Evolutionary conservation across 129 eudicot genomes (phyloP).

Genomic region (Calendula officinalis): DNA sequence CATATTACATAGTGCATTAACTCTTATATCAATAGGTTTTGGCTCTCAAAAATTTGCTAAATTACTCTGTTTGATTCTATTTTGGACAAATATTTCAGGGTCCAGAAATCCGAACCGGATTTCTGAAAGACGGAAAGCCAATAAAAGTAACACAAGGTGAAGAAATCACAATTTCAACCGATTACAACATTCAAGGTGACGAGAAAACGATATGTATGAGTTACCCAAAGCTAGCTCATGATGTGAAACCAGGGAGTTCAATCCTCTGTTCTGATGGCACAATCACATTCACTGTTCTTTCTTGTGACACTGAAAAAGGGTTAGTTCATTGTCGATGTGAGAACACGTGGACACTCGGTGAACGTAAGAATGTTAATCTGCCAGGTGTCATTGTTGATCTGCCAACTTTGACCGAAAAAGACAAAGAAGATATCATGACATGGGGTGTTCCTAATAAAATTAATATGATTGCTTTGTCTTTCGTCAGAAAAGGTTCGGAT

Average conservation of each 20-base stretch:
- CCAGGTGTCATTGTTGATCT: slow-evolving; percentile 45
- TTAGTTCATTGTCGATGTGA: slow-evolving; percentile 42
- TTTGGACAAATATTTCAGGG: slow-evolving; percentile 24
- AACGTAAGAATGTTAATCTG: slow-evolving; percentile 47
- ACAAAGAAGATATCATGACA: slow-evolving; percentile 35
- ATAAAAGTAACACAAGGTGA: slow-evolving; percentile 35
- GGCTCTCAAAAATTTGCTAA: slow-evolving; percentile 4
- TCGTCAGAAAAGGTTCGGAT: slow-evolving; percentile 45
- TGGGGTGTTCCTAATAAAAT: slow-evolving; percentile 45
- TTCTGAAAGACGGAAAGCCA: slow-evolving; percentile 43
- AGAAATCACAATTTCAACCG: slow-evolving; percentile 41
- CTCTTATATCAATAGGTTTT: no score
- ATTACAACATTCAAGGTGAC: slow-evolving; percentile 36
- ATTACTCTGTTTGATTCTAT: background rate
- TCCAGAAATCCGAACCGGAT: slow-evolving; percentile 47
- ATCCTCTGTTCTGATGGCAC: slow-evolving; percentile 42
- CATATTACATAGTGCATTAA: background rate
- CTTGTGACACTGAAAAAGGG: slow-evolving; percentile 36
- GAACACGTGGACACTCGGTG: slow-evolving; percentile 41
- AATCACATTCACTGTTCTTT: slow-evolving; percentile 38
- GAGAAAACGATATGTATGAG: slow-evolving; percentile 44
- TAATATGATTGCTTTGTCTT: slow-evolving; percentile 39
- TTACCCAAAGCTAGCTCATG: slow-evolving; percentile 41
- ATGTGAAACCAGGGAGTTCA: slow-evolving; percentile 29
- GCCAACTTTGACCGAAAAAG: slow-evolving; percentile 43